Conservation (phyloP, 495 filamentous ascomycete species). For the Xylaria venustula region DNA sequence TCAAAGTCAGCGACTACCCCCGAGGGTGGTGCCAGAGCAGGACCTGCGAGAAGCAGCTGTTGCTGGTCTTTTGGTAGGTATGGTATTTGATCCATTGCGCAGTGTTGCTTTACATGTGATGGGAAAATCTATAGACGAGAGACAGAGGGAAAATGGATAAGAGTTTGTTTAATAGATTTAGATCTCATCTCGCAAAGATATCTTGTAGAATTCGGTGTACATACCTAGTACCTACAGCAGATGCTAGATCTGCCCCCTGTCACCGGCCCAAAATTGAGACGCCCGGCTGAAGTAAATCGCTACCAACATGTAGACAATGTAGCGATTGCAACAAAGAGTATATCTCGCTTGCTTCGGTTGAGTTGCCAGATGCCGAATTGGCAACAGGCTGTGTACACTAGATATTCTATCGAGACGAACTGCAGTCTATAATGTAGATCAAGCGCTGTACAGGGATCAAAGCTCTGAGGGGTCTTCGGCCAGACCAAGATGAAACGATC, state of each 20-base stretch:
- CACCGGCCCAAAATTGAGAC: neutral
- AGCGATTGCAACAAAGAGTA: neutral
- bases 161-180: neutral
- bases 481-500: neutral
- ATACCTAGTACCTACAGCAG: too few species aligned
- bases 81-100: slow-evolving; percentile 15
- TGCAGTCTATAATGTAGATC: too few species aligned
- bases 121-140: neutral
- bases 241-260: neutral
- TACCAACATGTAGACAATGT: neutral
- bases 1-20: slow-evolving; percentile 23
- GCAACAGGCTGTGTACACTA: too few species aligned
- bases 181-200: neutral
- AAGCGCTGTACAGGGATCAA: too few species aligned
- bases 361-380: too few species aligned
- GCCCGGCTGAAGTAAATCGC: neutral
- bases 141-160: neutral
- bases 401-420: too few species aligned
- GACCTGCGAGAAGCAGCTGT: slow-evolving; percentile 19
- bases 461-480: too few species aligned
- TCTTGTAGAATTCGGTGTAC: neutral
- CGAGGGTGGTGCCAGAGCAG: slow-evolving; percentile 24
- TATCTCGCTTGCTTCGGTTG: neutral
- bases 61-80: slow-evolving; percentile 19
- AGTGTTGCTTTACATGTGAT: neutral